A percentile compares a stretch with the other conserved stretches of the same genome.
These are phyloP conservation scores for Mycena galopus DNA, from an alignment of 768 basidiomycete species.

Conservation along the genomic window DNA sequence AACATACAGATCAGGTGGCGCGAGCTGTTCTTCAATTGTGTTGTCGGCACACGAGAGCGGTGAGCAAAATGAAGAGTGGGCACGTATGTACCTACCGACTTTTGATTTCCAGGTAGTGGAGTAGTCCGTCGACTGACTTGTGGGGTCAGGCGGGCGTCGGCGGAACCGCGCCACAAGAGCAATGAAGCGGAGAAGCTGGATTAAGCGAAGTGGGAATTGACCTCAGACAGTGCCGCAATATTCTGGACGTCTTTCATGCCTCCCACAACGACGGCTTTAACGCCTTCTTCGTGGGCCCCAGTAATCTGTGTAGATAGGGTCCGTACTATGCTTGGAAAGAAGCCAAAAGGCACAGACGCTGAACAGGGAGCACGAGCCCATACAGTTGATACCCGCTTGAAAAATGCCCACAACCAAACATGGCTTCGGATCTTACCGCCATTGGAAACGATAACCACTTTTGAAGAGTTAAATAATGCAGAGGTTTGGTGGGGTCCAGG, in stretches of 20 bases:
- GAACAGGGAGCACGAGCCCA: conserved; percentile 62
- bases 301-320: conserved; percentile 57
- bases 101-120: conserved; percentile 72
- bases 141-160: not conserved
- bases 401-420: not conserved
- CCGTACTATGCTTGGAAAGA: not conserved
- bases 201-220: conserved; percentile 5
- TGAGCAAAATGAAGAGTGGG: conserved; percentile 2
- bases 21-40: conserved; percentile 64
- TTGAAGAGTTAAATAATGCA: conserved; percentile 62
- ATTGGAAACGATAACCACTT: conserved; percentile 67
- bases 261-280: conserved; percentile 67
- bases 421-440: conserved; percentile 44
- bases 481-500: conserved; percentile 54
- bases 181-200: not conserved
- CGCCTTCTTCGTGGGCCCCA: conserved; percentile 70
- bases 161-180: no score
- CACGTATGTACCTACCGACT: conserved; percentile 37
- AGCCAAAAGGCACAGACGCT: conserved; percentile 47
- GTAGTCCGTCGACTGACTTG: conserved; percentile 68
- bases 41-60: conserved; percentile 49
- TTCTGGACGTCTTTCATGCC: conserved; percentile 60
- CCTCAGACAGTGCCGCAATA: conserved; percentile 73
- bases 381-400: conserved; percentile 46
- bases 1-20: conserved; percentile 72